phyloP scores from a whole-genome alignment of 2,329 filamentous ascomycete genomes.

The Fusarium setosum region DNA sequence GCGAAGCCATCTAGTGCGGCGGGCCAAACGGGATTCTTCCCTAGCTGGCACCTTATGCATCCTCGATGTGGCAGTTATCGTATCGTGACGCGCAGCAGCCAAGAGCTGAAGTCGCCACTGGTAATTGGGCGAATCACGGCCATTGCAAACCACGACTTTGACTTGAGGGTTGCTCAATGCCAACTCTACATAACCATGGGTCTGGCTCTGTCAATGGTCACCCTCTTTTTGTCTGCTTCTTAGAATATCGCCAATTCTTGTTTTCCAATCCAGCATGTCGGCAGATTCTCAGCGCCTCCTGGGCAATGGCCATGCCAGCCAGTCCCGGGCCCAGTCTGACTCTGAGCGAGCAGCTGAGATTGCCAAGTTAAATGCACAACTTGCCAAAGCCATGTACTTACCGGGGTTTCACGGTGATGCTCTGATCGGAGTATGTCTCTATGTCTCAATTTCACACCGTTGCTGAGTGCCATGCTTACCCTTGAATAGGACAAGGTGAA shows the following conservation, averaged over 20 bases:
- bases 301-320: not conserved
- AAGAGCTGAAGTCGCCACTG: not conserved
- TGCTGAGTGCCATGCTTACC: not conserved
- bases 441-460: not conserved
- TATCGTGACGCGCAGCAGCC: not conserved
- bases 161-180: not conserved
- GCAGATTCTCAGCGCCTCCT: not conserved
- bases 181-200: not conserved
- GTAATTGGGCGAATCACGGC: not conserved
- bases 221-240: not conserved
- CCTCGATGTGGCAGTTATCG: not conserved
- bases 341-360: not conserved
- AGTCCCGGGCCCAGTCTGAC: not conserved
- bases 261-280: not conserved
- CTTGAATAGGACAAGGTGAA: not conserved
- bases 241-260: not conserved
- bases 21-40: not conserved
- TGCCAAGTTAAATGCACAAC: not conserved
- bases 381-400: not conserved
- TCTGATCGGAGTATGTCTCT: not conserved
- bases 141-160: not conserved
- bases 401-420: not conserved
- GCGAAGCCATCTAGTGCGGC: not conserved
- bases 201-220: not conserved
- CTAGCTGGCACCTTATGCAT: too few relatives aligned